Base-by-base conservation (phyloP, 2,329 filamentous ascomycete genomes). In the Whalleya microplaca region DNA sequence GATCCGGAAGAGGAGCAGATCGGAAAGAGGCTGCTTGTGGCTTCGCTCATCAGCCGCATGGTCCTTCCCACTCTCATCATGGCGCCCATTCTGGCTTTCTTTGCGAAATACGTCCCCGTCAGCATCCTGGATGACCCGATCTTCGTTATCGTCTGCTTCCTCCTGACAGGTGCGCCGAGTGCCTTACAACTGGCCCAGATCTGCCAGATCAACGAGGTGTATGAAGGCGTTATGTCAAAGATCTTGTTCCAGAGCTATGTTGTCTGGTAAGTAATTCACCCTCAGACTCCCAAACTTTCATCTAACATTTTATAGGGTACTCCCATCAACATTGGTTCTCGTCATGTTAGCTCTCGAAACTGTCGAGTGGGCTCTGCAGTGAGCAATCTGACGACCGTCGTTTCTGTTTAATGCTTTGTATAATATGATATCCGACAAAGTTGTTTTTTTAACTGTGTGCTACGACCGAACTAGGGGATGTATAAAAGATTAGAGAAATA, bases 41-140 rank as follows among this genome's bases (percentile, higher is more conserved):
- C 94, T 0, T 91, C 91, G 1, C 80, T 99, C 4, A 73, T 98
- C 58, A 90, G 90, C 67, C 89, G 95, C 48, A 99, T 99, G 95
- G 73, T 98, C 6, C 80, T 99, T 3, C 95, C 95, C 1, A 96
- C 91, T 0, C 69, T 96, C 41, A 84, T 97, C 72, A 98, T 98
- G 91, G 91, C 92, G 0, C 95, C 95, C 2, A 78, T 98, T 45
- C 78, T 99, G 37, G 94, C 94, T 0, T 62, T 98, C 16, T 83
- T 89, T 45, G 95, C 95, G 56, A 98, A 97, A 72, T 97, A 88
- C 69, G 84, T 96, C 21, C 92, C 92, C 2, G 84, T 99, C 69
- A 96, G 91, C 78, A 98, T 99, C 66, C 80, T 99, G 32, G 95
- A 96, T 71, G 95, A 99, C 71, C 95, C 95, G 9, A 99, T 99